These are phyloP conservation scores for Phaffia australis DNA, from an alignment of 768 basidiomycete species.

Conservation along the genomic window DNA sequence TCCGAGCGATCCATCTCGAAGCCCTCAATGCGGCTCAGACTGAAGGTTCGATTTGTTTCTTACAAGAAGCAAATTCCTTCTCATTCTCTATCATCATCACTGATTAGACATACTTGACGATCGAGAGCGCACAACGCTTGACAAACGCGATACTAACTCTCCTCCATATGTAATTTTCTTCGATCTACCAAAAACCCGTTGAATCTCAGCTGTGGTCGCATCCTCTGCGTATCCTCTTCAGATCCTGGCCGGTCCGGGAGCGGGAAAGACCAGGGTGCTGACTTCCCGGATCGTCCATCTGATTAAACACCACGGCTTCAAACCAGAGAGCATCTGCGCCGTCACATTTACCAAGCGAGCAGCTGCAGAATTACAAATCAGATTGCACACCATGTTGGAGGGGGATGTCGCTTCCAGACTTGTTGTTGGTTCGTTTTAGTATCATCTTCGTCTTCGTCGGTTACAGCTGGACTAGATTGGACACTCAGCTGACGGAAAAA, in stretches of 20 bases:
- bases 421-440: slow-evolving; percentile 39
- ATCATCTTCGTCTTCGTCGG: not conserved
- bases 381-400: slow-evolving; percentile 59
- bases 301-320: slow-evolving; percentile 46
- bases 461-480: not conserved
- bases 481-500: not conserved
- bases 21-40: too few species aligned
- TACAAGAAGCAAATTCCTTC: too few species aligned
- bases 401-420: slow-evolving; percentile 48
- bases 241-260: slow-evolving; percentile 70
- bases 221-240: slow-evolving; percentile 56
- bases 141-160: too few species aligned
- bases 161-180: too few species aligned
- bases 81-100: too few species aligned
- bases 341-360: slow-evolving; percentile 88
- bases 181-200: not conserved
- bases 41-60: too few species aligned
- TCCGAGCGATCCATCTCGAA: too few species aligned
- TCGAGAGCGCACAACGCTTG: too few species aligned
- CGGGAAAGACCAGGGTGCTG: slow-evolving; percentile 48
- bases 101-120: too few species aligned
- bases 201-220: slow-evolving; percentile 52
- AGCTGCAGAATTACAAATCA: slow-evolving; percentile 70
- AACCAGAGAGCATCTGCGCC: slow-evolving; percentile 56
- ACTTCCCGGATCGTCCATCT: slow-evolving; percentile 60